These are phyloP conservation scores for Kurtzmaniella quercitrusa DNA, from an alignment of 1,139 yeast species.

Conservation along the genomic window DNA sequence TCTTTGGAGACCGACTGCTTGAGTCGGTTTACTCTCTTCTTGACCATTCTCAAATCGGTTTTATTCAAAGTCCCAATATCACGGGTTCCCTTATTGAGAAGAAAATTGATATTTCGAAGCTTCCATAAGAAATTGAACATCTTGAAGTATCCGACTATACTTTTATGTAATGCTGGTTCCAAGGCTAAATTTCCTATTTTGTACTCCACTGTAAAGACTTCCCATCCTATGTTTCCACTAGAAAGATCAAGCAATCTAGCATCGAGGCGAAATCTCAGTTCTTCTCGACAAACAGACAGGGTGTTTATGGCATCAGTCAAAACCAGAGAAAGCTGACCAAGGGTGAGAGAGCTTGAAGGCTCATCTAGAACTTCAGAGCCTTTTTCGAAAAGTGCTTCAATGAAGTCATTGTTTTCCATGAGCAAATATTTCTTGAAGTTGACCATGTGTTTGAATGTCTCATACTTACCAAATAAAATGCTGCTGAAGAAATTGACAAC, in stretches of 20 bases:
- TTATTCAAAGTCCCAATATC: constrained; percentile 31
- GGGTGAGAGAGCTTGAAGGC: constrained; percentile 59
- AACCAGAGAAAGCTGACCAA: constrained; percentile 63
- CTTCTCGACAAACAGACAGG: constrained; percentile 53
- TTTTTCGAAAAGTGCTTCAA: constrained; percentile 56
- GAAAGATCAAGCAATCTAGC: constrained; percentile 69
- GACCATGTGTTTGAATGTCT: constrained; percentile 51
- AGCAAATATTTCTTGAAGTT: constrained; percentile 66
- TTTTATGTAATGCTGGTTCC: constrained; percentile 31
- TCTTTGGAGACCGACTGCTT: constrained; percentile 8
- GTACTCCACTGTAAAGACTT: constrained; percentile 85
- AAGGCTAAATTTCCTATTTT: constrained; percentile 57
- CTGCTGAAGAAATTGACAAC: constrained; percentile 51
- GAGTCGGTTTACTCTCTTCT: constrained; percentile 12
- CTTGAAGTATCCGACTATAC: constrained; percentile 60
- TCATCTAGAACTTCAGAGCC: constrained; percentile 54
- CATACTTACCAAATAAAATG: constrained; percentile 46
- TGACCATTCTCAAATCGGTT: constrained; percentile 26
- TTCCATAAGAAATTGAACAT: constrained; percentile 87
- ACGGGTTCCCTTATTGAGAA: constrained; percentile 41
- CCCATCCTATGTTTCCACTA: constrained; percentile 81
- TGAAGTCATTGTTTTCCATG: constrained; percentile 75
- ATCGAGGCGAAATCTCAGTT: constrained; percentile 50
- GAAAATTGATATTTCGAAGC: constrained; percentile 55
- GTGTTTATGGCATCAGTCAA: constrained; percentile 62